Conservation (phyloP, 352 stramenopile genomes). For the Phytophthora hibernalis region DNA sequence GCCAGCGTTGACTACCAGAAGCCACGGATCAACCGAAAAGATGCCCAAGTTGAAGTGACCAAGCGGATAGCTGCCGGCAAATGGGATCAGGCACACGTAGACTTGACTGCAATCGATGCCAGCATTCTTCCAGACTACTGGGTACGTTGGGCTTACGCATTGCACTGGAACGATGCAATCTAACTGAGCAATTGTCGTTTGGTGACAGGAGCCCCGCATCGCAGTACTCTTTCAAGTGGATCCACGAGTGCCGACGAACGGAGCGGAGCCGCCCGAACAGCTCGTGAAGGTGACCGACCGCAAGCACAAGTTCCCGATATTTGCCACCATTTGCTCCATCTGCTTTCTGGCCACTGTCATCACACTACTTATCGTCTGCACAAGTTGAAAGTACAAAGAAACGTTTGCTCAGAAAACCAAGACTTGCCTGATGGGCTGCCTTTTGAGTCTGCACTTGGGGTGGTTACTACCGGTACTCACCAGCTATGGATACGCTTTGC, state of each 20-base stretch:
- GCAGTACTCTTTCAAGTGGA: slow-evolving; percentile 16
- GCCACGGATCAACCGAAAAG: not conserved
- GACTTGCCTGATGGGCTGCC: not conserved
- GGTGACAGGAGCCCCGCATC: slow-evolving; percentile 1
- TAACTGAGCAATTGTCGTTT: not conserved
- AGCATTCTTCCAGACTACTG: slow-evolving; percentile 63
- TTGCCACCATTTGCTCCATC: slow-evolving; percentile 77
- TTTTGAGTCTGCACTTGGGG: not conserved
- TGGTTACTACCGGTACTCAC: too few species aligned
- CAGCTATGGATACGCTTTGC: too few species aligned
- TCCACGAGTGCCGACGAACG: slow-evolving; percentile 54
- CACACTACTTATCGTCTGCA: slow-evolving; percentile 74
- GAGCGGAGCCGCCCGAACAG: slow-evolving; percentile 62
- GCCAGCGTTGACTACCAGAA: not conserved
- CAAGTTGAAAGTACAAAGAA: slow-evolving; percentile 21
- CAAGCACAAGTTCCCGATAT: slow-evolving; percentile 69
- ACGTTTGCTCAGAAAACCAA: not conserved
- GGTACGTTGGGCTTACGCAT: slow-evolving; percentile 23
- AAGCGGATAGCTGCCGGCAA: slow-evolving; percentile 4
- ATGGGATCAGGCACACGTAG: slow-evolving; percentile 11
- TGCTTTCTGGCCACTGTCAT: slow-evolving; percentile 69
- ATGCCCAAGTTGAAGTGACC: slow-evolving; percentile 14
- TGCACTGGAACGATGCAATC: not conserved
- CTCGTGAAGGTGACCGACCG: slow-evolving; percentile 81
- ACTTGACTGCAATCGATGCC: slow-evolving; percentile 42